A percentile compares a stretch with the other conserved stretches of the same genome.
Conservation (phyloP, 2,329 filamentous ascomycete species). For the Ampelomyces quisqualis region DNA sequence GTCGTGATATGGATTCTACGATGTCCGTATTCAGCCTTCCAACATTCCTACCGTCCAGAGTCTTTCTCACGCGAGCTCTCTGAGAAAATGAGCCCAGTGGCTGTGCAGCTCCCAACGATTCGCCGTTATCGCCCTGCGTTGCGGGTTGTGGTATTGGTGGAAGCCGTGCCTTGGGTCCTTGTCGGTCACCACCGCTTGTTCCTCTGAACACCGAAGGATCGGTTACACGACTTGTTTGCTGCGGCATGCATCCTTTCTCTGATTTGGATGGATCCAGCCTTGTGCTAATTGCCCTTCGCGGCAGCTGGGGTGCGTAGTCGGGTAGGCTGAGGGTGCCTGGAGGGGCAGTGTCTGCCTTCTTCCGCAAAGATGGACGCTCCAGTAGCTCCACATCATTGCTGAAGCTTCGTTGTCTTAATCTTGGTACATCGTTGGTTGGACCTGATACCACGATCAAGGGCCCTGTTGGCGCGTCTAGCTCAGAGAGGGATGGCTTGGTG, state of each 20-base stretch:
- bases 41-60: constrained; percentile 23
- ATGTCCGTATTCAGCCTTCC: constrained; percentile 26
- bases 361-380: constrained; percentile 14
- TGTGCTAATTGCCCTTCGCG: constrained; percentile 32
- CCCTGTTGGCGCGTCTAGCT: constrained; percentile 1
- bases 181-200: background rate
- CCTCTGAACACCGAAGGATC: background rate
- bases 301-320: constrained; percentile 16
- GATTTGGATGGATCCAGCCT: constrained; percentile 11
- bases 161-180: constrained; percentile 2
- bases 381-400: constrained; percentile 9
- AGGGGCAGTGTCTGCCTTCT: constrained; percentile 26
- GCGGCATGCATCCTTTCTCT: constrained; percentile 3
- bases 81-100: constrained; percentile 19
- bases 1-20: constrained; percentile 22
- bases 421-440: constrained; percentile 5
- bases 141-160: background rate
- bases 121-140: background rate
- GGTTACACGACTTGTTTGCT: constrained; percentile 6
- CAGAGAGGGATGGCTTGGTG: constrained; percentile 3
- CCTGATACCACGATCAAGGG: constrained; percentile 9
- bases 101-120: background rate
- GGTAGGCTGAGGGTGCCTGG: constrained; percentile 13
- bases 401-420: constrained; percentile 3
- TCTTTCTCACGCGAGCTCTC: constrained; percentile 26